Conservation (phyloP, 2,329 filamentous ascomycete species). For the Trichophyton simii region DNA sequence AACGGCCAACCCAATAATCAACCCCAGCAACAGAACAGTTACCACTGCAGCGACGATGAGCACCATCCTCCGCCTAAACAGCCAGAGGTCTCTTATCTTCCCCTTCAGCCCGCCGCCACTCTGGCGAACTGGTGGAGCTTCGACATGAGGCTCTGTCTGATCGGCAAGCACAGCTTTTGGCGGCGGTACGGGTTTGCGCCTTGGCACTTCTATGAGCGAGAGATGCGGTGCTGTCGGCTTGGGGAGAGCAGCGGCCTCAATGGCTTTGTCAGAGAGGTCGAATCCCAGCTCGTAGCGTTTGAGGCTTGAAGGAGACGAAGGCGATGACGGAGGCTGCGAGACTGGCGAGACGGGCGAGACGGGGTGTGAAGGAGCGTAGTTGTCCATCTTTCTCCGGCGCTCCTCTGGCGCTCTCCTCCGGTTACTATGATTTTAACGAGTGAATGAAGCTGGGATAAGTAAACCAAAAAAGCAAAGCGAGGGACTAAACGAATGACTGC, state of each 20-base stretch:
- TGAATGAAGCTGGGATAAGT: neutral
- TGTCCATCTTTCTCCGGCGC: neutral
- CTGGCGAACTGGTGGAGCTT: neutral
- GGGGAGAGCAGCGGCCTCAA: neutral
- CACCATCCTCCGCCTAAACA: constrained; percentile 3
- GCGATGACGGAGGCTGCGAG: constrained; percentile 3
- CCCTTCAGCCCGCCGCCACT: constrained; percentile 5
- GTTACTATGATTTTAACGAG: neutral
- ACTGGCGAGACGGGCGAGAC: neutral
- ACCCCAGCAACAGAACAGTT: constrained; percentile 17
- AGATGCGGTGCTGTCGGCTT: constrained; percentile 7
- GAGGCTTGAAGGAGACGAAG: constrained; percentile 5
- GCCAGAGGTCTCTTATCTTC: constrained; percentile 5
- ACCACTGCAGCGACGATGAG: constrained; percentile 10
- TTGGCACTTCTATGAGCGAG: constrained; percentile 9
- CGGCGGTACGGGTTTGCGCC: constrained; percentile 13
- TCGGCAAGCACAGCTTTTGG: neutral
- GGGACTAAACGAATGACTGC: neutral
- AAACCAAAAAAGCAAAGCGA: neutral
- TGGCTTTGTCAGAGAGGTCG: neutral
- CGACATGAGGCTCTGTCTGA: neutral
- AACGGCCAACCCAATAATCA: constrained; percentile 25
- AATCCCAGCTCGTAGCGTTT: constrained; percentile 7
- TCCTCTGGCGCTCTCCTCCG: neutral
- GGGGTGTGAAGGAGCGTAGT: neutral